Evolutionary conservation across 2,329 filamentous ascomycete genomes (phyloP).

Genomic region (Colletotrichum sp.): DNA sequence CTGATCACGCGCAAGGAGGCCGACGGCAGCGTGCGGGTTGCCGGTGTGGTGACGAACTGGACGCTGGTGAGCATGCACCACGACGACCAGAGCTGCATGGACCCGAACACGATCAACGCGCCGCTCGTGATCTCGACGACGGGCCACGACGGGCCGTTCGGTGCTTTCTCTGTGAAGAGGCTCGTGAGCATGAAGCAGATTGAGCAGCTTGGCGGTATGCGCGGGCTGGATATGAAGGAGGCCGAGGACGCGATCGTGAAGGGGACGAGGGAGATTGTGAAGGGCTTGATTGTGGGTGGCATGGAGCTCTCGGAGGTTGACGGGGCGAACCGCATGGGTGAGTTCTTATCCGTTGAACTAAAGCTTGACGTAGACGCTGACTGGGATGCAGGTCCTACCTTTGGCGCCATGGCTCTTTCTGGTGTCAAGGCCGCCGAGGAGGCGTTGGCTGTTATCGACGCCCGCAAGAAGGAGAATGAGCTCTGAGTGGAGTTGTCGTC

Average conservation of each 20-base stretch:
- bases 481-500: slow-evolving; percentile 39
- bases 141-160: slow-evolving; percentile 89
- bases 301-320: slow-evolving; percentile 95
- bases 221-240: slow-evolving; percentile 88
- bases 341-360: neutral
- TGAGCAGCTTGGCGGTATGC: slow-evolving; percentile 88
- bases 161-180: slow-evolving; percentile 89
- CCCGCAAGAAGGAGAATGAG: slow-evolving; percentile 79
- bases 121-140: slow-evolving; percentile 89
- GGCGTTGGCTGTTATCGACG: slow-evolving; percentile 77
- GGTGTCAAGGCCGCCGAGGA: slow-evolving; percentile 94
- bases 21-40: slow-evolving; percentile 68
- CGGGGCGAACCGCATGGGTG: slow-evolving; percentile 87
- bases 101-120: slow-evolving; percentile 95
- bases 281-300: slow-evolving; percentile 88
- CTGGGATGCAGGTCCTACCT: slow-evolving; percentile 35
- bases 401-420: slow-evolving; percentile 86
- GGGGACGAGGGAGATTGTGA: slow-evolving; percentile 84
- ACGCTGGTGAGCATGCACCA: slow-evolving; percentile 88
- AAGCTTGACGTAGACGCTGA: neutral
- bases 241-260: slow-evolving; percentile 96
- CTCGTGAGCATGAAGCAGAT: slow-evolving; percentile 87
- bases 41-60: slow-evolving; percentile 96
- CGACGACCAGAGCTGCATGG: slow-evolving; percentile 94
- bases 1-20: slow-evolving; percentile 78